Base-by-base conservation (phyloP, 176 grass and related monocot genomes). In the Typha latifolia region DNA sequence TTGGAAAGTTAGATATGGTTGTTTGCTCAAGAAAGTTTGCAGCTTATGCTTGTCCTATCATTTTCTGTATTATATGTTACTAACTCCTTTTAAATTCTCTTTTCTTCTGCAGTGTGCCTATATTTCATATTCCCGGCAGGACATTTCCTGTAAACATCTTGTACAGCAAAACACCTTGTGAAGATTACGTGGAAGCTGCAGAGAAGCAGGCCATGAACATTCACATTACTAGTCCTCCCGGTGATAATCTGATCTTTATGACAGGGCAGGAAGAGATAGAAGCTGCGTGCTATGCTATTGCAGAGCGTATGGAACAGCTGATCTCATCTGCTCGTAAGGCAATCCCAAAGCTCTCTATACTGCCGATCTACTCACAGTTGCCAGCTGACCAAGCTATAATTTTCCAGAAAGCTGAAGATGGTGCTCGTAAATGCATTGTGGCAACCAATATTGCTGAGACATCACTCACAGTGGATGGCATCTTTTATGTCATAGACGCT, bases 201-300 rank as follows among this genome's bases (percentile, higher is more conserved):
- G 92, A 91, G 59, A 96, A 96, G 77, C 92, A 96, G 79, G 74
- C 66, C 21, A 96, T 96, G 92, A 84, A 88, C 34, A 96, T 96
- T 37, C 92, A 96, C 74, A 89, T 96, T 62, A 91, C 88, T 0
- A 86, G 84, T 75, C 81, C 85, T 66, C 85, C 88, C 66, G 92
- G 92, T 11, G 92, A 96, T 68, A 86, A 91, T 59, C 80, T 96
- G 5, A 96, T 97, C 11, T 97, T 97, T 23, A 97, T 97, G 93
- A 97, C 93, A 43, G 93, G 93, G 12, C 92, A 96, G 62, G 92
- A 96, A 84, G 92, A 96, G 80, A 96, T 96, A 12, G 88, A 91
- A 70, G 77, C 72, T 50, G 81, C 82, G 55, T 78, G 82, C 14
- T 70, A 62, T 80, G 73, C 78, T 23, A 75, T 91, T 13, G 67